Percentiles rank a stretch among this genome's conserved stretches.
Conservation (phyloP, 352 stramenopile genomes). For the Phytophthora parvispora region DNA sequence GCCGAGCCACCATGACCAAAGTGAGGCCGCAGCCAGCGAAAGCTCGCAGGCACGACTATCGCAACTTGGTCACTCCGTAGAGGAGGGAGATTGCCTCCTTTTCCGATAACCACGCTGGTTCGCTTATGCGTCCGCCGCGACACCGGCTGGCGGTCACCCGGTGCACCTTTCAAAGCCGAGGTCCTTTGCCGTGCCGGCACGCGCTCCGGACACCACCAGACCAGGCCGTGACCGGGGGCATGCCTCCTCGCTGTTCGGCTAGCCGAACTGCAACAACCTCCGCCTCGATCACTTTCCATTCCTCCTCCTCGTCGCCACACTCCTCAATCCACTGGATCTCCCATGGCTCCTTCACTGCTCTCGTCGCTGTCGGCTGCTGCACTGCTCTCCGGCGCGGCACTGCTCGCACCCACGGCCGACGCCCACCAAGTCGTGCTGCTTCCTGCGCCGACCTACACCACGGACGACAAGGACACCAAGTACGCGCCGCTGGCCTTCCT, state of each 20-base stretch:
- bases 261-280: conserved; percentile 14
- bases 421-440: conserved; percentile 57
- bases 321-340: neutral
- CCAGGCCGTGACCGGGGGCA: neutral
- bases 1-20: neutral
- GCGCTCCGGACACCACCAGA: conserved; percentile 18
- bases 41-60: too few relatives aligned
- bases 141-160: conserved; percentile 22
- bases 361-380: conserved; percentile 35
- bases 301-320: neutral
- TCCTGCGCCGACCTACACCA: conserved; percentile 50
- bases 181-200: conserved; percentile 1
- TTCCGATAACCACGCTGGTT: conserved; percentile 26
- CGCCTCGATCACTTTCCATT: conserved; percentile 21
- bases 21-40: too few relatives aligned
- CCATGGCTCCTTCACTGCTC: conserved; percentile 33
- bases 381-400: conserved; percentile 32
- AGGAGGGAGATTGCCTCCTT: conserved; percentile 19
- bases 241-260: conserved; percentile 8
- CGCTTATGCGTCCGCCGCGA: conserved; percentile 13
- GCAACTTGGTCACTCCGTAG: conserved; percentile 19
- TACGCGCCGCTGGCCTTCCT: conserved; percentile 61
- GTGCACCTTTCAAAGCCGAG: conserved; percentile 5
- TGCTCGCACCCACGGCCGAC: conserved; percentile 30
- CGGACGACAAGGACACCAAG: conserved; percentile 43